A percentile compares a stretch with the other conserved stretches of the same genome.
Evolutionary conservation across 441 rosid species (phyloP).

Genomic region (Macaranga tanarius): DNA sequence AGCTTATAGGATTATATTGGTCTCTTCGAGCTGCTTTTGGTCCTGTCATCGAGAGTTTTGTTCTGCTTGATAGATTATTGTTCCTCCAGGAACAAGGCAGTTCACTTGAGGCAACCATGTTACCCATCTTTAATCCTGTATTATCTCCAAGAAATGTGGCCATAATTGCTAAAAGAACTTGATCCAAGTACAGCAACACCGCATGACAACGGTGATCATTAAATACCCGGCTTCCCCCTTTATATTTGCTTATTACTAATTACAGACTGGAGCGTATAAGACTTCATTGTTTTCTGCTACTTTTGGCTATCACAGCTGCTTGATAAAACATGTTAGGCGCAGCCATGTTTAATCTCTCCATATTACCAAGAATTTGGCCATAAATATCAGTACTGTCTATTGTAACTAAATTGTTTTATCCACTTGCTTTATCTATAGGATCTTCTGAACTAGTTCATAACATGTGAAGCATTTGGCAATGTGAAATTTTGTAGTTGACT

Average conservation of each 20-base stretch:
- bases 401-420: background rate
- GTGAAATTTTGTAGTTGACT: background rate
- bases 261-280: background rate
- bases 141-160: conserved; percentile 82
- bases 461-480: background rate
- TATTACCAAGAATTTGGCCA: background rate
- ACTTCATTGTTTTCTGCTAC: background rate
- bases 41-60: conserved; percentile 71
- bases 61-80: conserved; percentile 83
- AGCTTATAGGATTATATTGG: conserved; percentile 77
- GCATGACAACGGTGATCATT: conserved; percentile 12
- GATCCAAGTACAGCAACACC: conserved; percentile 7
- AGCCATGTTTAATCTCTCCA: no score
- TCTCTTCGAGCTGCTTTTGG: conserved; percentile 90
- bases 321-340: background rate
- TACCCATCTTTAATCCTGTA: conserved; percentile 76
- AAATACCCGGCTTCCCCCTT: background rate
- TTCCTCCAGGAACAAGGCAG: conserved; percentile 80
- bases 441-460: background rate
- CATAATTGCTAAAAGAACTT: conserved; percentile 61
- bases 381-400: no score
- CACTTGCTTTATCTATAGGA: background rate
- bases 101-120: conserved; percentile 49
- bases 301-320: background rate
- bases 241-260: background rate